phyloP scores from a whole-genome alignment of 208 protist genomes.

The Trichomonas tenax region DNA sequence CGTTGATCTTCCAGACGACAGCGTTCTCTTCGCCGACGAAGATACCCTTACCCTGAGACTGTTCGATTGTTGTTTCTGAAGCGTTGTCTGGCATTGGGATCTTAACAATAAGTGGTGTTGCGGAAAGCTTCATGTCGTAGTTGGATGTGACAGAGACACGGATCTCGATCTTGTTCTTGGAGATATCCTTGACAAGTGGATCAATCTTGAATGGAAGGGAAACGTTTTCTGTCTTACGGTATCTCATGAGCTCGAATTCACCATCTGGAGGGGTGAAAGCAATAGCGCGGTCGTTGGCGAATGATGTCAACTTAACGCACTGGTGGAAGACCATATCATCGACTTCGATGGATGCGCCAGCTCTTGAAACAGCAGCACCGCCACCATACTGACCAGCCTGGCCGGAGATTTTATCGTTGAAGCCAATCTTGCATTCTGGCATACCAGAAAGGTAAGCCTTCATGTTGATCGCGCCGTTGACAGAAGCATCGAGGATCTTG shows the following conservation, averaged over 20 bases:
- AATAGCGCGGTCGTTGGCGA: constrained; percentile 61
- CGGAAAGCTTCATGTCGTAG: background rate
- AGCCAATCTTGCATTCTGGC: constrained; percentile 84
- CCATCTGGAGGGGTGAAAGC: constrained; percentile 58
- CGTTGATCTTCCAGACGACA: constrained; percentile 29
- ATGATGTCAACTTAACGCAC: constrained; percentile 79
- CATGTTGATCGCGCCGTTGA: constrained; percentile 68
- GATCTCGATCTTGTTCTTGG: background rate
- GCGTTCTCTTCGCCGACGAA: constrained; percentile 24
- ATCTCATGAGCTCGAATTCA: constrained; percentile 83
- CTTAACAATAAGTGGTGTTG: background rate
- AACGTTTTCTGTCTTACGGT: constrained; percentile 49
- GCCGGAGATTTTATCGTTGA: constrained; percentile 39
- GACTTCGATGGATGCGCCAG: constrained; percentile 47
- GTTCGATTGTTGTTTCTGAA: constrained; percentile 68
- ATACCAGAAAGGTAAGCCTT: constrained; percentile 89
- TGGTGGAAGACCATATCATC: constrained; percentile 90
- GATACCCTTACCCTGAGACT: constrained; percentile 12
- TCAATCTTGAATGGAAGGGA: background rate
- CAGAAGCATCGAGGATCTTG: constrained; percentile 16
- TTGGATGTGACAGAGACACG: background rate
- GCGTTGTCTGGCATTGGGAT: constrained; percentile 34
- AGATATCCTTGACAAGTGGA: background rate
- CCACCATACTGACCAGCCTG: constrained; percentile 13
- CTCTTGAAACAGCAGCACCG: too few relatives aligned